phyloP scores from a whole-genome alignment of 2,329 filamentous ascomycete species.

The Penicillium hordei region DNA sequence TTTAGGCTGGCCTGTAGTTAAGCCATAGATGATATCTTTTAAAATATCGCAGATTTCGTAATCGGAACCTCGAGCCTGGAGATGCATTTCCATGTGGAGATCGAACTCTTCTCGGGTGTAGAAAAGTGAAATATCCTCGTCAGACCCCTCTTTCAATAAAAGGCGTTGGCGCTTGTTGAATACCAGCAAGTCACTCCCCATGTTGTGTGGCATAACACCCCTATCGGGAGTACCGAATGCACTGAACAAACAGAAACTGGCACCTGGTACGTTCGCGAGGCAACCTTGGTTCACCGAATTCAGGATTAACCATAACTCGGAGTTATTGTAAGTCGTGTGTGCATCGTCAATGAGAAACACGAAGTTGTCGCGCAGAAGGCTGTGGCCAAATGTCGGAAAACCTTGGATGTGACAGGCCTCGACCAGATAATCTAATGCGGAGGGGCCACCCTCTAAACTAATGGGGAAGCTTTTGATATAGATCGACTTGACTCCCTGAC shows the following conservation, averaged over 20 bases:
- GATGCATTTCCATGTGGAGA: background rate
- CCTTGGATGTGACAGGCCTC: background rate
- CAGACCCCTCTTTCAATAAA: too few relatives aligned
- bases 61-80: background rate
- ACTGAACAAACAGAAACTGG: background rate
- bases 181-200: background rate
- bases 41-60: background rate
- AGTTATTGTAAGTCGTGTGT: background rate
- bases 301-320: background rate
- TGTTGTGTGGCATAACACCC: background rate
- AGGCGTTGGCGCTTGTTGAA: background rate
- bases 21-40: background rate
- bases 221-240: background rate
- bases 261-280: background rate
- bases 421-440: background rate
- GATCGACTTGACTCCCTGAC: background rate
- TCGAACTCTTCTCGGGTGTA: background rate
- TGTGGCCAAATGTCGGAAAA: background rate
- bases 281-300: background rate
- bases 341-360: background rate
- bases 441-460: background rate
- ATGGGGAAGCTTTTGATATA: background rate
- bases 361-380: background rate
- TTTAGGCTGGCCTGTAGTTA: background rate
- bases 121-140: background rate